Base-by-base conservation (phyloP, 352 stramenopile genomes). In the Pythium brassicae region DNA sequence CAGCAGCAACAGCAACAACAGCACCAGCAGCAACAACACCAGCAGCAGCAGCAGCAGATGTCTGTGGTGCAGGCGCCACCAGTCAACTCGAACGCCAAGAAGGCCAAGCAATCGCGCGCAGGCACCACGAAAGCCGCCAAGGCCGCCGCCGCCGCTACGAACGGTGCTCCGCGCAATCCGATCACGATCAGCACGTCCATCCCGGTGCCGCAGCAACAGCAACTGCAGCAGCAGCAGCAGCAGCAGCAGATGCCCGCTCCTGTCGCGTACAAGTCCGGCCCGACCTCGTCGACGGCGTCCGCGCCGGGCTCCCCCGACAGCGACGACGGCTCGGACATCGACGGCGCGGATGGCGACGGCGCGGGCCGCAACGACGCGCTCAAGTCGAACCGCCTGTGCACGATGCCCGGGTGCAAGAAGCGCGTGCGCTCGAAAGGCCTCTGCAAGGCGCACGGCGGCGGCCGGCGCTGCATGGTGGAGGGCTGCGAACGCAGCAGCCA, bases 371-470 rank as follows among this genome's bases (percentile, higher is more conserved):
- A 76, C 19, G 81, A 91, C 34, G 64, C 74, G 46, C 76, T 91
- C 61, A 91, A 91, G 75, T 85, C 78, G 27, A 87, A 87, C 55
- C 81, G 83, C 8, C 70, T 90, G 15, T 94, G 84, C 63, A 92
- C 78, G 32, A 88, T 91, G 68, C 82, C 84, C 0, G 76, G 78
- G 49, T 93, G 85, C 68, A 87, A 88, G 55, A 94, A 93, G 68
- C 79, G 80, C 43, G 80, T 92, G 58, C 82, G 83, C 26, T 92
- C 82, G 43, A 91, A 92, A 69, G 84, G 84, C 1, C 66, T 94
- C 1, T 94, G 84, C 68, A 94, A 92, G 59, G 82, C 82, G 4
- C 84, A 94, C 59, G 84, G 84, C 12, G 84, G 82, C 12, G 84
- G 82, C 45, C 77, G 80, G 7, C 75, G 78, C 42, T 96, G 86